Percentiles rank a stretch among this genome's conserved stretches.
phyloP scores from a whole-genome alignment of 225 moss, liverwort and hornwort species.

The Sphagnum tenellum region DNA sequence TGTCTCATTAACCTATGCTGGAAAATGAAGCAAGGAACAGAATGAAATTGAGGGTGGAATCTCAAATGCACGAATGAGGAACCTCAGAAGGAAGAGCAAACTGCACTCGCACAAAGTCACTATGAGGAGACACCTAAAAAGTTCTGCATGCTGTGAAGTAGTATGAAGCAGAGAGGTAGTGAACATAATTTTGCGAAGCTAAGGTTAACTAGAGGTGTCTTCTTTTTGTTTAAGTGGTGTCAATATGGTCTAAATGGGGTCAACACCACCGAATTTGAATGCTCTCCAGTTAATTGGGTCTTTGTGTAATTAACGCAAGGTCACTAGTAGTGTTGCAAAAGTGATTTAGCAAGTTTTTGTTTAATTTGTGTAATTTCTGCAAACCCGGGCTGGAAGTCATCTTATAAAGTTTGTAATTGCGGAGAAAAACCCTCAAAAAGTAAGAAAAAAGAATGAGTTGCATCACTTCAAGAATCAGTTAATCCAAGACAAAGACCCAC shows the following conservation, averaged over 20 bases:
- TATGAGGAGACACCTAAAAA: constrained; percentile 38
- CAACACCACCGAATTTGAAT: constrained; percentile 27
- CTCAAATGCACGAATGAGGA: constrained; percentile 48
- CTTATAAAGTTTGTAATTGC: constrained; percentile 28
- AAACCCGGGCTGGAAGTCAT: constrained; percentile 34
- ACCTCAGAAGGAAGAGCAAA: constrained; percentile 57
- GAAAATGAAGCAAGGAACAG: constrained; percentile 69
- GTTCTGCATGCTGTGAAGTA: constrained; percentile 35
- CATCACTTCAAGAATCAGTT: too few relatives aligned
- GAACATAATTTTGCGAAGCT: constrained; percentile 23
- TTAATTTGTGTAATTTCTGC: constrained; percentile 38
- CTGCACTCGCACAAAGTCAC: constrained; percentile 19
- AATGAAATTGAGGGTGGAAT: constrained; percentile 31
- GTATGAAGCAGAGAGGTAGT: constrained; percentile 23
- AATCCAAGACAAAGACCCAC: too few relatives aligned
- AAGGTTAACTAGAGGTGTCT: constrained; percentile 33
- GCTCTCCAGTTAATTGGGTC: constrained; percentile 28
- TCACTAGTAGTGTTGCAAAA: constrained; percentile 47
- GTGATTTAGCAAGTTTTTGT: constrained; percentile 26
- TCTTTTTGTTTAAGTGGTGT: constrained; percentile 20
- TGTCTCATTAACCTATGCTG: constrained; percentile 45
- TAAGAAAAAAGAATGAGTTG: too few relatives aligned
- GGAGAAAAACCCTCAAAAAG: neutral
- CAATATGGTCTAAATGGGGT: constrained; percentile 30
- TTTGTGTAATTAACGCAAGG: constrained; percentile 35